A percentile compares a stretch with the other conserved stretches of the same genome.
phyloP scores from a whole-genome alignment of 2,329 filamentous ascomycete species.

The Periglandula ipomoeae region DNA sequence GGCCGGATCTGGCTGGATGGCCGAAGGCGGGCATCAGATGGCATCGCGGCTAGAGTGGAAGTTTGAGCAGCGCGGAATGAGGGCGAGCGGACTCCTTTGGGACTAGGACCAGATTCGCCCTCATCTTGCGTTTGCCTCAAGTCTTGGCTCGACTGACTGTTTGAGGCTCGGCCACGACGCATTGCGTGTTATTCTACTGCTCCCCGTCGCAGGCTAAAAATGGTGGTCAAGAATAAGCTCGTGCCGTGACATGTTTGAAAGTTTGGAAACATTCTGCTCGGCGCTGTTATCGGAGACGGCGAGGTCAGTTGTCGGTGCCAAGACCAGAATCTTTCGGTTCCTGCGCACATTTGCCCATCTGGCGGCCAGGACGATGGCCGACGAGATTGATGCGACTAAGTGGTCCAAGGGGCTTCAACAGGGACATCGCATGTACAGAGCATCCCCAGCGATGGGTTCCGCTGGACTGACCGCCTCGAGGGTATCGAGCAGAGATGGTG shows the following conservation, averaged over 20 bases:
- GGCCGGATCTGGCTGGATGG: neutral
- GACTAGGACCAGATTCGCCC: no score
- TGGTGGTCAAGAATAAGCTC: no score
- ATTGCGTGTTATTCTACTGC: neutral
- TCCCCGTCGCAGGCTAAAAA: neutral
- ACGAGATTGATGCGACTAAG: no score
- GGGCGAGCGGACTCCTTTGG: no score
- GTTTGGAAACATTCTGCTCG: neutral
- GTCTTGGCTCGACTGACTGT: neutral
- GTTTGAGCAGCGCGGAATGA: no score
- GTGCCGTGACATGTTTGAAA: neutral
- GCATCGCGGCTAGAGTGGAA: no score
- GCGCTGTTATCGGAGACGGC: neutral
- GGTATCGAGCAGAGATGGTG: no score
- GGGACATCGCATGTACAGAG: neutral
- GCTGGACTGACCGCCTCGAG: neutral
- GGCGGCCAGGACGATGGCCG: no score
- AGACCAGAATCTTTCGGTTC: neutral
- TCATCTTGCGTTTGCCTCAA: no score
- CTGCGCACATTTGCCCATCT: neutral
- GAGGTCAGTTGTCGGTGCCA: neutral
- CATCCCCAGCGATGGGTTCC: neutral
- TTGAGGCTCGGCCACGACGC: neutral
- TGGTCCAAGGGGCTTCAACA: no score
- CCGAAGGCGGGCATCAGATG: no score